A percentile compares a stretch with the other conserved stretches of the same genome.
Conservation (phyloP, 805 yeast genomes). For the Teunomyces cretensis region DNA sequence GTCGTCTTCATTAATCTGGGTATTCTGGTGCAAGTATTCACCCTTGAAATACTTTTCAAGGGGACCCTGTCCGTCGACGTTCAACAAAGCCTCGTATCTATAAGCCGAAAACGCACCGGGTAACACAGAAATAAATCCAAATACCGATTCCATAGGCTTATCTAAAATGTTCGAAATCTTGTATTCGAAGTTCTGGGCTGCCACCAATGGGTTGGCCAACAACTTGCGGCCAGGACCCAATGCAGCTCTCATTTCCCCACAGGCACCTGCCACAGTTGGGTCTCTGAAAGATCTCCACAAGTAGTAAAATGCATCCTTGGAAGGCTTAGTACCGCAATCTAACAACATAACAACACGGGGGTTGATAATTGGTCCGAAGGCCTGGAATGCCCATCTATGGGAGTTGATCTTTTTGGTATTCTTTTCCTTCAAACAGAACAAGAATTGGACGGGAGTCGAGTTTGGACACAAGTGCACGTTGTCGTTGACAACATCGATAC, state of each 20-base stretch:
- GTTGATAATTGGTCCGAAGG: constrained; percentile 76
- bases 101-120: constrained; percentile 98
- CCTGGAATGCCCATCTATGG: constrained; percentile 96
- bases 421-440: constrained; percentile 87
- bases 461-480: constrained; percentile 68
- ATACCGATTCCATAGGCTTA: constrained; percentile 92
- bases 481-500: constrained; percentile 67
- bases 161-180: constrained; percentile 93
- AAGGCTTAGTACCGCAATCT: constrained; percentile 95
- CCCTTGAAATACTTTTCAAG: constrained; percentile 89
- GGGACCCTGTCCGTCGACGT: constrained; percentile 78
- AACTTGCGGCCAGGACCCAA: constrained; percentile 56
- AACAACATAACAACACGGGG: constrained; percentile 82
- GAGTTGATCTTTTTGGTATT: constrained; percentile 90
- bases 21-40: constrained; percentile 70
- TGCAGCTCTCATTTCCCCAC: constrained; percentile 93
- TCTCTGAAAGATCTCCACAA: constrained; percentile 85
- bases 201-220: constrained; percentile 82
- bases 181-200: constrained; percentile 96
- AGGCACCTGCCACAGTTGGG: constrained; percentile 91
- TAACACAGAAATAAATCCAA: constrained; percentile 90
- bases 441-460: constrained; percentile 76
- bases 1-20: constrained; percentile 39
- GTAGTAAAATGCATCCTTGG: constrained; percentile 78
- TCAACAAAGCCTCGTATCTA: constrained; percentile 74